Conservation (phyloP, 163 green algal species). For the Scenedesmus sp. region DNA sequence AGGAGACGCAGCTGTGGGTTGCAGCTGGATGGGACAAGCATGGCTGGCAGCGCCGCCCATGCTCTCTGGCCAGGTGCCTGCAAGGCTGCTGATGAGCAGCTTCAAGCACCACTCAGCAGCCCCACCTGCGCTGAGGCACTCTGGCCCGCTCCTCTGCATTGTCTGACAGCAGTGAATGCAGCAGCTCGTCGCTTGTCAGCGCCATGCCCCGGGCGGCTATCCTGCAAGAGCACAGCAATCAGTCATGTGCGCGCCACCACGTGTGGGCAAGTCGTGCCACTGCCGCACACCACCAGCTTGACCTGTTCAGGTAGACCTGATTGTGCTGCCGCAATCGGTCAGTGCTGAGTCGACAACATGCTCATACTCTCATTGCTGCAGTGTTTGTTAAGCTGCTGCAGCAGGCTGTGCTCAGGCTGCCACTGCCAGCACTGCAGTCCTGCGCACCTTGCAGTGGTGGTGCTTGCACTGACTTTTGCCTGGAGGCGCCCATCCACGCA, state of each 20-base stretch:
- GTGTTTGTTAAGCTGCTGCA: background rate
- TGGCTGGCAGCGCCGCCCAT: background rate
- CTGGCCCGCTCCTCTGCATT: background rate
- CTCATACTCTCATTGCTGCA: background rate
- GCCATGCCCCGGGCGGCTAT: background rate
- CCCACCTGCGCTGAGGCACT: background rate
- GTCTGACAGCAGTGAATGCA: constrained; percentile 5
- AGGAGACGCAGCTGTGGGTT: background rate
- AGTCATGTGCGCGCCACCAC: background rate
- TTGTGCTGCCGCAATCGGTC: too few relatives aligned
- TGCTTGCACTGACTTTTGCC: background rate
- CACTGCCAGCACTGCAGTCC: background rate
- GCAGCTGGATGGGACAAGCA: background rate
- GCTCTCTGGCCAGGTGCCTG: background rate
- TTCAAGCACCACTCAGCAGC: background rate
- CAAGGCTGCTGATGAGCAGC: background rate
- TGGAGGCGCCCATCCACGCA: background rate
- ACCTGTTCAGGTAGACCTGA: too few relatives aligned
- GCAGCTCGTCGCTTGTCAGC: background rate
- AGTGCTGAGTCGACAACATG: too few relatives aligned
- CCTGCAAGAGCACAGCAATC: background rate
- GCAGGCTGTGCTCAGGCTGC: background rate
- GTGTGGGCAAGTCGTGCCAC: background rate
- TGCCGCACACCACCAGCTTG: background rate
- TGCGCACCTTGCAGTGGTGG: background rate